phyloP scores from a whole-genome alignment of 1,284 basidiomycete genomes.

The Melanopsichium pennsylvanicum region DNA sequence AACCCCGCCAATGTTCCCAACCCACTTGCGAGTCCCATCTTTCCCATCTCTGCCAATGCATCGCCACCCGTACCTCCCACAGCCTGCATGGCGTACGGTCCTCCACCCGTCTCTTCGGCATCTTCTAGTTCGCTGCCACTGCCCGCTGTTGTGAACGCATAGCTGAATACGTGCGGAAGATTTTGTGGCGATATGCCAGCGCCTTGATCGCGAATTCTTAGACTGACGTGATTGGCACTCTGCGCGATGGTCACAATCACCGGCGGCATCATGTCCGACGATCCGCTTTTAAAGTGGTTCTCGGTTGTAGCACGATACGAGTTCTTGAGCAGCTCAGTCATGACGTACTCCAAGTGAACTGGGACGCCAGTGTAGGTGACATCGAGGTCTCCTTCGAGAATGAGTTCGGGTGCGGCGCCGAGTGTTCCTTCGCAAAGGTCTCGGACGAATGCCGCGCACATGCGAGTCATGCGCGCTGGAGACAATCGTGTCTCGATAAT shows the following conservation, averaged over 20 bases:
- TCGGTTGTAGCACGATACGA: constrained; percentile 80
- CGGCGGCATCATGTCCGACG: constrained; percentile 67
- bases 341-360: constrained; percentile 86
- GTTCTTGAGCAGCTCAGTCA: constrained; percentile 75
- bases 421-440: constrained; percentile 87
- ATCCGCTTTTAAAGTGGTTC: constrained; percentile 33
- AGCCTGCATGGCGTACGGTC: constrained; percentile 74
- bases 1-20: constrained; percentile 81
- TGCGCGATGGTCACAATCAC: constrained; percentile 76
- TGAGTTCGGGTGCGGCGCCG: constrained; percentile 72
- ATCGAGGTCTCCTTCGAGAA: constrained; percentile 45
- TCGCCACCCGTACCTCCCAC: constrained; percentile 71
- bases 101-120: constrained; percentile 75
- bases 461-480: constrained; percentile 64
- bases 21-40: constrained; percentile 76
- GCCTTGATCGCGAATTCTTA: constrained; percentile 84
- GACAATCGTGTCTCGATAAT: constrained; percentile 57
- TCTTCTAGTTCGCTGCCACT: constrained; percentile 72
- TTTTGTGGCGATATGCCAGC: constrained; percentile 80
- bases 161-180: constrained; percentile 82
- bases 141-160: constrained; percentile 82
- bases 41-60: constrained; percentile 71
- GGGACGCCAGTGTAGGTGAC: constrained; percentile 76
- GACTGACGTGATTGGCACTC: constrained; percentile 73
- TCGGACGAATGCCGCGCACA: constrained; percentile 75